Evolutionary conservation across 257 asterid species (phyloP).

Genomic region (Scutellaria baicalensis): DNA sequence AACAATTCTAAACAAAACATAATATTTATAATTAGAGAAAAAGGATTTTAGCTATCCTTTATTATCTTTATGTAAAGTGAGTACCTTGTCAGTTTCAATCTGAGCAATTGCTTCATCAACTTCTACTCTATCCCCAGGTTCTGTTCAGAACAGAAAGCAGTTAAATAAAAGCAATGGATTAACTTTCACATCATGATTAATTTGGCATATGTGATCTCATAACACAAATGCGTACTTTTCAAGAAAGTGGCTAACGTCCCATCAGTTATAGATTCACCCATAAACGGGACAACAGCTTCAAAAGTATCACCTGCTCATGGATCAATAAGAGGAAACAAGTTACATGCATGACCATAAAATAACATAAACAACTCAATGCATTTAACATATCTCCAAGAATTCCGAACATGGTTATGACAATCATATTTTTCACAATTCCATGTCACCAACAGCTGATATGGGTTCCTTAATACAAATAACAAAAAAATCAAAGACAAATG

Average conservation of each 20-base stretch:
- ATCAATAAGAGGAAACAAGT: constrained; percentile 1
- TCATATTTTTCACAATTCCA: background rate
- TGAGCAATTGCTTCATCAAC: constrained; percentile 93
- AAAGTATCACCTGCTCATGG: constrained; percentile 48
- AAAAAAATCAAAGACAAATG: background rate
- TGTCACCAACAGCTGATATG: background rate
- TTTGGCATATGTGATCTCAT: background rate
- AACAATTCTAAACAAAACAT: background rate
- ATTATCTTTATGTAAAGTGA: background rate
- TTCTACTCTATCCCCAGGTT: constrained; percentile 80
- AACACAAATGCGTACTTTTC: constrained; percentile 50
- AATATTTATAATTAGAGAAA: background rate
- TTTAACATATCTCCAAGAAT: background rate
- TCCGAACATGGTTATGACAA: background rate
- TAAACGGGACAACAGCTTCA: constrained; percentile 89
- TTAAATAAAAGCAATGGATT: constrained; percentile 1
- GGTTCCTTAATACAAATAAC: background rate
- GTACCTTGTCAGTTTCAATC: constrained; percentile 96
- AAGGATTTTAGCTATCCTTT: background rate
- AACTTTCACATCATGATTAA: background rate
- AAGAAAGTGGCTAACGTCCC: constrained; percentile 79
- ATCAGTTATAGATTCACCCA: constrained; percentile 95
- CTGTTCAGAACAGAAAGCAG: constrained; percentile 34
- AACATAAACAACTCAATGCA: background rate
- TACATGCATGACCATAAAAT: background rate